phyloP scores from a whole-genome alignment of 352 stramenopile species.

The Phytophthora kernoviae region DNA sequence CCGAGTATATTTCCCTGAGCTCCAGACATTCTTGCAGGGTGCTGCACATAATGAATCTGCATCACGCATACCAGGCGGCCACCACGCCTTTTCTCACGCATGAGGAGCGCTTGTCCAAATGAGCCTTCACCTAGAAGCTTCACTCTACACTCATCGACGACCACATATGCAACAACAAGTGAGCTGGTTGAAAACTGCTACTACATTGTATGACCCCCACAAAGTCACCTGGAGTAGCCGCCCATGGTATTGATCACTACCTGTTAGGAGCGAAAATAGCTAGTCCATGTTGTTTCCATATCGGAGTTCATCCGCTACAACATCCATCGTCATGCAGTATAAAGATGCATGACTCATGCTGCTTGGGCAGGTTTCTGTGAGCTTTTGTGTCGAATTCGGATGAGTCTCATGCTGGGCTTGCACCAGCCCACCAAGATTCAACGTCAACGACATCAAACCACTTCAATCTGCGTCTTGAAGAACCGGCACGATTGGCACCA shows the following conservation, averaged over 20 bases:
- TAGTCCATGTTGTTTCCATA: no score
- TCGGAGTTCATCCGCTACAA: no score
- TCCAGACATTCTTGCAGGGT: slow-evolving; percentile 1
- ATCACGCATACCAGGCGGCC: slow-evolving; percentile 88
- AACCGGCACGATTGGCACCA: background rate
- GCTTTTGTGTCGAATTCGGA: background rate
- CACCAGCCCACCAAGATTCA: slow-evolving; percentile 1
- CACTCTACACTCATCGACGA: slow-evolving; percentile 26
- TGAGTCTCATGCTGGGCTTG: background rate
- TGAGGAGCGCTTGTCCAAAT: slow-evolving; percentile 91
- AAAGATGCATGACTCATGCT: no score
- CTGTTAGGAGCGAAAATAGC: no score
- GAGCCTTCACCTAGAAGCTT: slow-evolving; percentile 88
- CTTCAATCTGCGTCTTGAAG: slow-evolving; percentile 2
- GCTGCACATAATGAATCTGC: slow-evolving; percentile 67
- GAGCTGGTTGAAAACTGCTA: background rate
- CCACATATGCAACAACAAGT: background rate
- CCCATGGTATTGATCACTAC: slow-evolving; percentile 42
- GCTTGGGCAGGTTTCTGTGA: background rate
- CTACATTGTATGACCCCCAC: background rate
- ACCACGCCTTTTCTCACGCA: slow-evolving; percentile 75
- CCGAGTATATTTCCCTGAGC: slow-evolving; percentile 10
- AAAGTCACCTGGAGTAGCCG: slow-evolving; percentile 44
- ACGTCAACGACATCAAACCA: background rate
- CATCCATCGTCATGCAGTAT: no score